Percentiles rank a stretch among this genome's conserved stretches.
Evolutionary conservation across 768 basidiomycete species (phyloP).

Genomic region (Rhodosporidiobolus sp.): DNA sequence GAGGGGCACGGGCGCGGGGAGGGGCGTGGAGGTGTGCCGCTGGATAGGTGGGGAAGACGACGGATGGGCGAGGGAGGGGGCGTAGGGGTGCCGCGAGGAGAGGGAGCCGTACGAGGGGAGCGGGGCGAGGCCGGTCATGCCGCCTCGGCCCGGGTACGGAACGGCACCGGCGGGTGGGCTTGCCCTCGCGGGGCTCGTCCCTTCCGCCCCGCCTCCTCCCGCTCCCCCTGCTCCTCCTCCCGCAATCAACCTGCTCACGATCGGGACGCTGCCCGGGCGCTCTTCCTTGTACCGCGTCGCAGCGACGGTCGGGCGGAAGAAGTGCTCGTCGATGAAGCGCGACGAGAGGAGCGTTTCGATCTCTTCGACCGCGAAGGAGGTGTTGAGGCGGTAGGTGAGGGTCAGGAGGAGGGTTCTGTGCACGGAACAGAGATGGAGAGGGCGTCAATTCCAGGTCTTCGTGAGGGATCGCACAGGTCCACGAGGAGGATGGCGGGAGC

Average conservation of each 20-base stretch:
- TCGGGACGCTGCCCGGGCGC: conserved; percentile 34
- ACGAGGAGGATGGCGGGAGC: too few relatives aligned
- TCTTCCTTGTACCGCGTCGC: conserved; percentile 9
- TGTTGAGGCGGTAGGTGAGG: conserved; percentile 38
- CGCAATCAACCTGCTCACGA: neutral
- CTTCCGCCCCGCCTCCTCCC: neutral
- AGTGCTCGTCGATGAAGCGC: conserved; percentile 45
- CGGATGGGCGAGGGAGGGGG: neutral
- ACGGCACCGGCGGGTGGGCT: neutral
- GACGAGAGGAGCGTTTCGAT: conserved; percentile 44
- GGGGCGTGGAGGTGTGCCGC: neutral
- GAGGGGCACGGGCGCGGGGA: conserved; percentile 15
- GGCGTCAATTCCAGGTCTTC: too few relatives aligned
- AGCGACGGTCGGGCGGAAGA: conserved; percentile 43
- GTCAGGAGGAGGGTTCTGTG: conserved; percentile 30
- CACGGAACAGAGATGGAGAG: neutral
- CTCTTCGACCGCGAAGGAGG: conserved; percentile 43
- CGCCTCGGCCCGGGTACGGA: neutral
- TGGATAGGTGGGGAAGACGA: neutral
- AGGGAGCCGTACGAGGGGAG: conserved; percentile 31
- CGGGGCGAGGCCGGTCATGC: conserved; percentile 17
- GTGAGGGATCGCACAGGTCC: too few relatives aligned
- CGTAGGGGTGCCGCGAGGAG: conserved; percentile 33
- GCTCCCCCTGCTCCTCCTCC: neutral
- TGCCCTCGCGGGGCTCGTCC: neutral